Evolutionary conservation across 805 yeast species (phyloP).

Genomic region (Blastobotrys terrestris): DNA sequence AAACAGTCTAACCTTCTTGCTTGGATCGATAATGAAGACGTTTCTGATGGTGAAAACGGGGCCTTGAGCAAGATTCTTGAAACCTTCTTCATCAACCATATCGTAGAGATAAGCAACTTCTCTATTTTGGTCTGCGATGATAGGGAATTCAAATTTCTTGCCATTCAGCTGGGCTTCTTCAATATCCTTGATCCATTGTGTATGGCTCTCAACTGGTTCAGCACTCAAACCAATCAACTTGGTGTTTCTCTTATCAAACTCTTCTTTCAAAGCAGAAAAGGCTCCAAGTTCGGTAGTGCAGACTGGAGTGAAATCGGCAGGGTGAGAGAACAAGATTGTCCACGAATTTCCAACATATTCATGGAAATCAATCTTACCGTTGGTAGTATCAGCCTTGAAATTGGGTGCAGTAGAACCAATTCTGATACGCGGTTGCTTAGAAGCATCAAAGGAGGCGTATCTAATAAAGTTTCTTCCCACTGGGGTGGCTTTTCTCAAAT

Average conservation of each 20-base stretch:
- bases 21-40: conserved; percentile 85
- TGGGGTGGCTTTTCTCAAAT: not conserved
- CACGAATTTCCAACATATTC: conserved; percentile 79
- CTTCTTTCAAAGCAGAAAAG: conserved; percentile 82
- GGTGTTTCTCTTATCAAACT: conserved; percentile 76
- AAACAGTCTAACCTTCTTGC: conserved; percentile 79
- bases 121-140: conserved; percentile 81
- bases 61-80: conserved; percentile 66
- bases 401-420: conserved; percentile 85
- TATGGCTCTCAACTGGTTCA: conserved; percentile 72
- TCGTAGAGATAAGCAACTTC: conserved; percentile 79
- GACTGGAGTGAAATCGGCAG: conserved; percentile 95
- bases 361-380: conserved; percentile 81
- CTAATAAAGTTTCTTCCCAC: not conserved
- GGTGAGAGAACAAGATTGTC: conserved; percentile 88
- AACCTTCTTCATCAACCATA: conserved; percentile 83
- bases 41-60: conserved; percentile 85
- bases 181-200: conserved; percentile 84
- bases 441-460: conserved; percentile 18
- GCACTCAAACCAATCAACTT: conserved; percentile 89
- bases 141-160: conserved; percentile 75
- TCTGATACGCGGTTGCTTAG: conserved; percentile 45
- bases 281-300: conserved; percentile 97
- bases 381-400: conserved; percentile 75
- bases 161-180: conserved; percentile 71